phyloP scores from a whole-genome alignment of 176 grass and related monocot species.

The Metroxylon sagu region DNA sequence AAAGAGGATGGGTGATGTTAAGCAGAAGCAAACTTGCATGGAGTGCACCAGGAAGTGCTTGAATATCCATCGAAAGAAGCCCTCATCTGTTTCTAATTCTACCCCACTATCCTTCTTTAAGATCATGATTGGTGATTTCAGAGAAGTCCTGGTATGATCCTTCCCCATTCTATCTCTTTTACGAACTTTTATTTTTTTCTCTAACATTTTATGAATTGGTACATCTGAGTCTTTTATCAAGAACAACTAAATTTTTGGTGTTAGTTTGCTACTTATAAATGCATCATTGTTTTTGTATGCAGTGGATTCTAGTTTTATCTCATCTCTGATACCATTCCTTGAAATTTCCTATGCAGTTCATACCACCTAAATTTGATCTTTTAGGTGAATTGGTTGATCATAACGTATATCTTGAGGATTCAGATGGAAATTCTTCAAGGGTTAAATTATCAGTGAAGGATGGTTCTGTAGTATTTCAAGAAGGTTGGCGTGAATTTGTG shows the following conservation, averaged over 20 bases:
- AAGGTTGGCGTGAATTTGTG: constrained; percentile 56
- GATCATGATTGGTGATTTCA: constrained; percentile 24
- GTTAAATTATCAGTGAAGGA: constrained; percentile 23
- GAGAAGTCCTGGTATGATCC: constrained; percentile 40
- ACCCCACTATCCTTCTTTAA: constrained; percentile 31
- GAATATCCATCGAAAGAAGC: too few relatives aligned
- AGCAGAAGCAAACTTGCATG: too few relatives aligned
- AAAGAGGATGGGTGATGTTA: too few relatives aligned
- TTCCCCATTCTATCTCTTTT: neutral
- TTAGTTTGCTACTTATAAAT: neutral
- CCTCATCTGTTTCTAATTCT: too few relatives aligned
- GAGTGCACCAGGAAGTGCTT: too few relatives aligned
- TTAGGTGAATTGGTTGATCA: constrained; percentile 22
- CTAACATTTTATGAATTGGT: constrained; percentile 5
- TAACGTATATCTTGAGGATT: constrained; percentile 36
- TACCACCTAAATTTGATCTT: constrained; percentile 29
- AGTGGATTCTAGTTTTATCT: neutral
- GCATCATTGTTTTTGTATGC: neutral
- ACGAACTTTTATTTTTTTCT: neutral
- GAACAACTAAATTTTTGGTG: neutral
- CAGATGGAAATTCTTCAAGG: constrained; percentile 17
- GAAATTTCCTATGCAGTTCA: constrained; percentile 31
- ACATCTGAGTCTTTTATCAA: neutral
- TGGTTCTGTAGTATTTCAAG: constrained; percentile 34
- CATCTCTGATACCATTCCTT: neutral